Evolutionary conservation across 2,329 filamentous ascomycete species (phyloP).

Genomic region (Parafenestella ontariensis): DNA sequence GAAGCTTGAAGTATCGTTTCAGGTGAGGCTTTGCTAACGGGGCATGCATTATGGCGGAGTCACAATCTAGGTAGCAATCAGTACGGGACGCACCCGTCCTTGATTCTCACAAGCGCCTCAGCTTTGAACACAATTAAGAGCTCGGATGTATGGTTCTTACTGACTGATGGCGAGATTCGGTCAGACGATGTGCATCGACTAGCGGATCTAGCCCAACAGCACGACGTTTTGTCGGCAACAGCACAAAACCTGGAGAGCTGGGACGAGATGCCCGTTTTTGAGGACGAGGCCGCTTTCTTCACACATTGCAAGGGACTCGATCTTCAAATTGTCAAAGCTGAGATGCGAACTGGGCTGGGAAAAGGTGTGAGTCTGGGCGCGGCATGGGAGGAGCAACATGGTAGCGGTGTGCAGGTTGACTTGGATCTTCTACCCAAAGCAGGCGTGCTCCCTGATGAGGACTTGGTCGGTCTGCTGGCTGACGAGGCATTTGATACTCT

Average conservation of each 20-base stretch:
- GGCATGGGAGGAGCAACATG: conserved; percentile 29
- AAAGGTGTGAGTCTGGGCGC: conserved; percentile 27
- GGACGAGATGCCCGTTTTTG: conserved; percentile 24
- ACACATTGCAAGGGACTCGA: conserved; percentile 17
- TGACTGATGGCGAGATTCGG: conserved; percentile 43
- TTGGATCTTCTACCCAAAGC: conserved; percentile 29
- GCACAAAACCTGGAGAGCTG: conserved; percentile 30
- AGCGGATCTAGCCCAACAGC: conserved; percentile 23
- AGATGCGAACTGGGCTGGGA: conserved; percentile 14
- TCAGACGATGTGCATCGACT: conserved; percentile 27
- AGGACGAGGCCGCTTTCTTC: conserved; percentile 26
- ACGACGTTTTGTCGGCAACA: conserved; percentile 18
- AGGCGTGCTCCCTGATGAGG: conserved; percentile 22
- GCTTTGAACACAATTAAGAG: conserved; percentile 24
- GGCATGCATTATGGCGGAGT: background rate
- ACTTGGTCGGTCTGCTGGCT: conserved; percentile 27
- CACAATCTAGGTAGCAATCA: background rate
- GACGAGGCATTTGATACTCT: conserved; percentile 42
- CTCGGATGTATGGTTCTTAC: conserved; percentile 41
- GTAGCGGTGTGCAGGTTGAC: conserved; percentile 21
- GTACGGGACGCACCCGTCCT: conserved; percentile 23
- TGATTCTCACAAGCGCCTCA: conserved; percentile 25
- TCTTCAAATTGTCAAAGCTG: conserved; percentile 22
- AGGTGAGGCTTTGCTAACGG: background rate
- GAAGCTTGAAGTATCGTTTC: background rate